Conservation (phyloP, 2,329 filamentous ascomycete species). For the Claviceps quebecensis region DNA sequence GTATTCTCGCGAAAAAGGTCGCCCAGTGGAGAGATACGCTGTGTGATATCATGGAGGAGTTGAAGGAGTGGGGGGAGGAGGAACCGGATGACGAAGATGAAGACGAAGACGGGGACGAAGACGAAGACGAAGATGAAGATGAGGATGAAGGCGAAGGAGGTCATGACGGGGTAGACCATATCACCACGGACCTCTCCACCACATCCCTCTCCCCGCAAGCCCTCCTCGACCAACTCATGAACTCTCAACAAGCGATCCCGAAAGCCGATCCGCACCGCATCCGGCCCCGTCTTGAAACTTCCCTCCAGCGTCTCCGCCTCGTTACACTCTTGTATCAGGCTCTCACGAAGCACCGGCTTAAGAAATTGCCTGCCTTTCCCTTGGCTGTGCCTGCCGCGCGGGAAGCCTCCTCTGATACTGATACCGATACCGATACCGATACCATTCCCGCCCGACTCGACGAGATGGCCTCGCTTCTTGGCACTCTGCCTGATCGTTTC, state of each 20-base stretch:
- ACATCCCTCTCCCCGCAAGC: conserved; percentile 30
- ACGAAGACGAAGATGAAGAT: conserved; percentile 30
- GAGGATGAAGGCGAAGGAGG: conserved; percentile 8
- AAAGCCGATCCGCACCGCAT: conserved; percentile 49
- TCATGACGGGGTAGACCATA: conserved; percentile 27
- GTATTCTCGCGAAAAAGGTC: conserved; percentile 55
- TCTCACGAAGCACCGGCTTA: conserved; percentile 54
- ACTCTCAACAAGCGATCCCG: conserved; percentile 45
- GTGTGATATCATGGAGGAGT: conserved; percentile 69
- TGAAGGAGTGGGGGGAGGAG: conserved; percentile 79
- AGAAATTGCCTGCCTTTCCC: conserved; percentile 36
- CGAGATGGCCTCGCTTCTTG: conserved; percentile 39
- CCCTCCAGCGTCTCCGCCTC: conserved; percentile 51
- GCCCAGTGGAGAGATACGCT: conserved; percentile 62
- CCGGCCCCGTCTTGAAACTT: conserved; percentile 48
- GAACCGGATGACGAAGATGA: conserved; percentile 29
- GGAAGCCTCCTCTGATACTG: no score
- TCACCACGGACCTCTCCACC: conserved; percentile 7
- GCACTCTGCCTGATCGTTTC: conserved; percentile 49
- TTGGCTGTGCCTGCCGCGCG: conserved; percentile 5
- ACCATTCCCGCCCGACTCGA: conserved; percentile 34
- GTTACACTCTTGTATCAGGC: conserved; percentile 56
- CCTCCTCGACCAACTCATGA: conserved; percentile 56
- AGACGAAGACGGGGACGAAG: conserved; percentile 5
- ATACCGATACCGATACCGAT: not conserved